phyloP scores from a whole-genome alignment of 1,139 yeast genomes.

The Diutina mesorugosa region DNA sequence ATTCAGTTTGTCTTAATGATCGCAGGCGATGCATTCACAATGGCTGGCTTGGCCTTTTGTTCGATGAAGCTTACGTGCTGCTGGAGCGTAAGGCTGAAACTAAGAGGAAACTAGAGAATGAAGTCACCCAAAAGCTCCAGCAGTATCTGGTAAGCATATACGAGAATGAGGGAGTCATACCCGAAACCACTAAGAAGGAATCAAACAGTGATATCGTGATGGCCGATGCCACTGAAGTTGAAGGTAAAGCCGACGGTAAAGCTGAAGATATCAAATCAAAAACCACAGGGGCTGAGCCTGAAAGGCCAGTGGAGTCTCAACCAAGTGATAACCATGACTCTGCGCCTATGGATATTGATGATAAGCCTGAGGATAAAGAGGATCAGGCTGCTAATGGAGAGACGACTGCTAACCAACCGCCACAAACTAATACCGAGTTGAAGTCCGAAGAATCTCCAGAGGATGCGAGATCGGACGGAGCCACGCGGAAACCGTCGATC shows the following conservation, averaged over 20 bases:
- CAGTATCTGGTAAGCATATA: constrained; percentile 23
- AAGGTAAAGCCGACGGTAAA: too few relatives aligned
- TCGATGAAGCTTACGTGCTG: constrained; percentile 28
- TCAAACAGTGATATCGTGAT: too few relatives aligned
- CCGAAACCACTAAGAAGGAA: neutral
- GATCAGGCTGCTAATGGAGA: neutral
- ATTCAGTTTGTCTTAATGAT: constrained; percentile 40
- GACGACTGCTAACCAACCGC: neutral
- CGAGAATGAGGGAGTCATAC: constrained; percentile 8
- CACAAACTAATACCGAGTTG: neutral
- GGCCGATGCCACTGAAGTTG: too few relatives aligned
- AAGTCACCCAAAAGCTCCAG: constrained; percentile 14
- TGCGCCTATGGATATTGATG: neutral
- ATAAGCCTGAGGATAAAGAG: neutral
- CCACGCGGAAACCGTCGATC: neutral
- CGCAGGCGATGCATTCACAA: constrained; percentile 55
- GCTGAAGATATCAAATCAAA: too few relatives aligned
- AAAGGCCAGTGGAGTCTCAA: neutral
- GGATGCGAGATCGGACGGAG: neutral
- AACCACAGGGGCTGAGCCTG: neutral
- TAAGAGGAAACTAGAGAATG: constrained; percentile 12
- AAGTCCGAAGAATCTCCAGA: neutral
- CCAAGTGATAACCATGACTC: neutral
- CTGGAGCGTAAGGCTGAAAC: constrained; percentile 15
- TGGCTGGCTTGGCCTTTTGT: constrained; percentile 49